A percentile compares a stretch with the other conserved stretches of the same genome.
phyloP scores from a whole-genome alignment of 1,284 basidiomycete species.

The Exobasidium cylindrosporum region DNA sequence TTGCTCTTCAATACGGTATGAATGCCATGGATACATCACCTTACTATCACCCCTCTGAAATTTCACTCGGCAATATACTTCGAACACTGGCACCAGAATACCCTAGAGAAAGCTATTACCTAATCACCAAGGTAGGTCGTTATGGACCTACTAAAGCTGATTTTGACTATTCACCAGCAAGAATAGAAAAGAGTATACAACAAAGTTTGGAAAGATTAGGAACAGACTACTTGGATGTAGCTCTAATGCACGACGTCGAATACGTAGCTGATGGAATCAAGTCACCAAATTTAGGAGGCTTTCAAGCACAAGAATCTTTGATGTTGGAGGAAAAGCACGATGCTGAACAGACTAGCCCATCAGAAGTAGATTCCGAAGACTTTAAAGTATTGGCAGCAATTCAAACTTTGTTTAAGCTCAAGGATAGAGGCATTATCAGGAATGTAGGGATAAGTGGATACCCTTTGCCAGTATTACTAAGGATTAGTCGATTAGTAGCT shows the following conservation, averaged over 20 bases:
- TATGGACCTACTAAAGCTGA: conserved; percentile 65
- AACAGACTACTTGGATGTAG: conserved; percentile 60
- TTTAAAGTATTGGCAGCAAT: conserved; percentile 72
- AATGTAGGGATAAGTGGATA: conserved; percentile 85
- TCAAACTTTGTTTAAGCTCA: conserved; percentile 69
- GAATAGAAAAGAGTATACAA: conserved; percentile 69
- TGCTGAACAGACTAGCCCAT: conserved; percentile 59
- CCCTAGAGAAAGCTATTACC: conserved; percentile 56
- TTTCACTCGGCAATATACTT: conserved; percentile 70
- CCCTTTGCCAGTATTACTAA: conserved; percentile 82
- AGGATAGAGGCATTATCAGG: conserved; percentile 73
- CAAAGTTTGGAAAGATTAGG: conserved; percentile 72
- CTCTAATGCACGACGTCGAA: conserved; percentile 84
- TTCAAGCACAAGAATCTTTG: conserved; percentile 61
- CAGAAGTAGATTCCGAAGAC: conserved; percentile 64
- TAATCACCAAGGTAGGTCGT: conserved; percentile 83
- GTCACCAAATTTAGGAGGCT: conserved; percentile 60
- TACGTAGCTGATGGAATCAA: conserved; percentile 68
- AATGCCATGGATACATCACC: conserved; percentile 76
- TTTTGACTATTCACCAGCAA: conserved; percentile 77
- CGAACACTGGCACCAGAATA: conserved; percentile 34
- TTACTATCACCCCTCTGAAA: conserved; percentile 87
- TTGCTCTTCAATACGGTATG: conserved; percentile 72
- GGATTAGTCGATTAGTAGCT: conserved; percentile 71
- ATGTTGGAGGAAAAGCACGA: conserved; percentile 57